Base-by-base conservation (phyloP, 768 basidiomycete genomes). In the Termitomyces sp. region DNA sequence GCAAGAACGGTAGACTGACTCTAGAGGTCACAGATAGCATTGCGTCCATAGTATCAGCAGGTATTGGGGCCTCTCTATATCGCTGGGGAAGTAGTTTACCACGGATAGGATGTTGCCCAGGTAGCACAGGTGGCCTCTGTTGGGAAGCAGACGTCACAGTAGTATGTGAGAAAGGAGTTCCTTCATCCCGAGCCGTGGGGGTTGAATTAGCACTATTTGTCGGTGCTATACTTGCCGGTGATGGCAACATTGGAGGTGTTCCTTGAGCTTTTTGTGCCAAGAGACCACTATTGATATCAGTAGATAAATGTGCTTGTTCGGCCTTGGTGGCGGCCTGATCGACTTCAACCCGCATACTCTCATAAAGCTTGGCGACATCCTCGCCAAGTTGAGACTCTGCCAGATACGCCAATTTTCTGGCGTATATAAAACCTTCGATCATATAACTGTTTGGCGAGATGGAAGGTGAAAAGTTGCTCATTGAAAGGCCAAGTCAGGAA, bases 161-260 rank as follows among this genome's bases (percentile, higher is more conserved):
- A 12, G 68, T 75, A 66, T 50, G 61, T 47, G 66, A 64, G 12
- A 74, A 69, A 59, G 83, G 83, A 2, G 85, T 85, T 35, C 77
- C 74, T 34, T 73, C 77, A 46, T 82, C 78, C 51, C 80, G 79
- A 57, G 77, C 82, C 37, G 81, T 84, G 9, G 89, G 89, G 0
- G 88, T 91, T 14, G 88, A 90, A 60, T 87, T 88, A 51, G 87
- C 82, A 62, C 88, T 91, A 61, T 77, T 84, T 7, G 81, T 74
- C 15, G 84, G 74, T 12, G 76, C 81, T 55, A 85, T 84, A 65
- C 84, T 87, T 10, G 84, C 87, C 2, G 87, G 87, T 35, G 88
- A 90, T 37, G 88, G 89, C 44, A 90, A 81, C 89, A 89, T 89
- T 32, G 82, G 81, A 32, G 87, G 87, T 0, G 84, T 83, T 6